Percentiles rank a stretch among this genome's conserved stretches.
phyloP scores from a whole-genome alignment of 2,329 filamentous ascomycete genomes.

The Purpureocillium takamizusanense region DNA sequence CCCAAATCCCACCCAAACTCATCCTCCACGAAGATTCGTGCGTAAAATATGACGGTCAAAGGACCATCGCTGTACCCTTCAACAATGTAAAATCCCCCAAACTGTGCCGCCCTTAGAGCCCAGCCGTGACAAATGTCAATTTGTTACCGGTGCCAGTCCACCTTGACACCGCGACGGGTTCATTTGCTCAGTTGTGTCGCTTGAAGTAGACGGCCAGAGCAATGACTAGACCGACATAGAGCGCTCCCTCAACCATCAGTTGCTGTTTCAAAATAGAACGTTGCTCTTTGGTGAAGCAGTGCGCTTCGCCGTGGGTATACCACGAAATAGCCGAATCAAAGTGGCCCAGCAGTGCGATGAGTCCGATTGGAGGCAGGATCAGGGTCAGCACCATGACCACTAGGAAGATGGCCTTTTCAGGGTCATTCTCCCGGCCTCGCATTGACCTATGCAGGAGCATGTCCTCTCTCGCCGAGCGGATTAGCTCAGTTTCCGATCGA shows the following conservation, averaged over 20 bases:
- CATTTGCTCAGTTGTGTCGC: slow-evolving; percentile 5
- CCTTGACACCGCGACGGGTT: too few species aligned
- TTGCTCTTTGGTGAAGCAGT: slow-evolving; percentile 24
- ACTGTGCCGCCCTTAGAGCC: too few species aligned
- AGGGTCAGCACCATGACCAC: slow-evolving; percentile 27
- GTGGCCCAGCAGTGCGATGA: slow-evolving; percentile 33
- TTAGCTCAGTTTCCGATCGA: slow-evolving; percentile 19
- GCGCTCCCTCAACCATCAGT: slow-evolving; percentile 24
- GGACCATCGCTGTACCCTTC: too few species aligned
- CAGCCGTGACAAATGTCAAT: too few species aligned
- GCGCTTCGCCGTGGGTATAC: slow-evolving; percentile 37
- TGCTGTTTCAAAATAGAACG: slow-evolving; percentile 22
- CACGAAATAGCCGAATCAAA: slow-evolving; percentile 38
- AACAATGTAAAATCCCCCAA: too few species aligned
- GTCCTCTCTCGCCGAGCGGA: slow-evolving; percentile 19
- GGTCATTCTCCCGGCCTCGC: slow-evolving; percentile 15
- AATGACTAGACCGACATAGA: slow-evolving; percentile 22
- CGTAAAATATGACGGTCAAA: too few species aligned
- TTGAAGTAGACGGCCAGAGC: slow-evolving; percentile 21
- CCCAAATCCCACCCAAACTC: too few species aligned
- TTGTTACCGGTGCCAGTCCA: too few species aligned
- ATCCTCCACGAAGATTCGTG: too few species aligned
- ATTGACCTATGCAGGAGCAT: slow-evolving; percentile 17
- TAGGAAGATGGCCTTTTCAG: slow-evolving; percentile 27
- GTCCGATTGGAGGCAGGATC: slow-evolving; percentile 36